Percentiles rank a stretch among this genome's conserved stretches.
Evolutionary conservation across 805 yeast species (phyloP).

Genomic region (Candida gorgasii): DNA sequence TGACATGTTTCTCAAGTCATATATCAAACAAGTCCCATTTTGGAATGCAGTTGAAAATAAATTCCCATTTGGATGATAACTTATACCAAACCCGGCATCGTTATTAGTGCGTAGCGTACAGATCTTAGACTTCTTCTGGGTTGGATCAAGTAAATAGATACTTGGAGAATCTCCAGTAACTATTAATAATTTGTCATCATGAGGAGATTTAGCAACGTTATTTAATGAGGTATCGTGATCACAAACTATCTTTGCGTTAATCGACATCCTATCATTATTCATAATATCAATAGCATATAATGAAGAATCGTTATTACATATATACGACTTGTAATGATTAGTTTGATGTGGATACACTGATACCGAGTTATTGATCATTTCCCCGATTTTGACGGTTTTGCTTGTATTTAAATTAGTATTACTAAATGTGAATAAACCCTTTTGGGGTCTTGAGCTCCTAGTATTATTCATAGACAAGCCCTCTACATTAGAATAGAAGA

Average conservation of each 20-base stretch:
- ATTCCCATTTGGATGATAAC: slow-evolving; percentile 73
- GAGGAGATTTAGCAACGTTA: slow-evolving; percentile 66
- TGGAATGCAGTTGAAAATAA: slow-evolving; percentile 82
- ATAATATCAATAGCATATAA: slow-evolving; percentile 63
- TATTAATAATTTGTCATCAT: slow-evolving; percentile 27
- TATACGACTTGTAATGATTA: slow-evolving; percentile 52
- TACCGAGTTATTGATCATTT: slow-evolving; percentile 81
- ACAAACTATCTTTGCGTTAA: slow-evolving; percentile 45
- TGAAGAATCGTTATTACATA: slow-evolving; percentile 82
- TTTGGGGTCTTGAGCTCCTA: slow-evolving; percentile 27
- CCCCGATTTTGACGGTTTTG: slow-evolving; percentile 64
- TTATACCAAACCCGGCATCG: slow-evolving; percentile 82
- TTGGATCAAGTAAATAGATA: slow-evolving; percentile 57
- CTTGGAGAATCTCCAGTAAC: slow-evolving; percentile 79
- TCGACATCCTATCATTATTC: slow-evolving; percentile 43
- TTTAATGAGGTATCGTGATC: slow-evolving; percentile 68
- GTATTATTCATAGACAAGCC: slow-evolving; percentile 13
- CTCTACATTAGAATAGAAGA: slow-evolving; percentile 26
- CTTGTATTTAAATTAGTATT: slow-evolving; percentile 50
- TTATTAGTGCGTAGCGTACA: slow-evolving; percentile 53
- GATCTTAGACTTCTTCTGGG: slow-evolving; percentile 25
- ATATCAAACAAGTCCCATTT: slow-evolving; percentile 76
- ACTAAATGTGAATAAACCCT: slow-evolving; percentile 65
- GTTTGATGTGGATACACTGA: slow-evolving; percentile 41
- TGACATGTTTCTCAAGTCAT: slow-evolving; percentile 66